These are phyloP conservation scores for Leishmania major DNA, from an alignment of 208 protist species.

Conservation along the genomic window DNA sequence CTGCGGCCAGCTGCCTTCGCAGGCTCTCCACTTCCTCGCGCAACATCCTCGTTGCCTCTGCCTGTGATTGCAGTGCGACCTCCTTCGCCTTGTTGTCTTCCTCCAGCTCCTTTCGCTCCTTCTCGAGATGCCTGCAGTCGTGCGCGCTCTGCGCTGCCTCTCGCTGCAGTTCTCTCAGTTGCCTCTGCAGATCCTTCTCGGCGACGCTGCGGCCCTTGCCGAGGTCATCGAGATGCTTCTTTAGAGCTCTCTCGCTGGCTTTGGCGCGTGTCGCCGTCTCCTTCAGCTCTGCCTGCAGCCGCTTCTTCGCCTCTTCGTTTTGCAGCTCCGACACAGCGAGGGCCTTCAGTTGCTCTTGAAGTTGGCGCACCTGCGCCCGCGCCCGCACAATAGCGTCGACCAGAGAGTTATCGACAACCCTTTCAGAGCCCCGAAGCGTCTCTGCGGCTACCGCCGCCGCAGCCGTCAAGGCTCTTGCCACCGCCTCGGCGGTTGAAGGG, in stretches of 20 bases:
- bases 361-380: slow-evolving; percentile 9
- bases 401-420: neutral
- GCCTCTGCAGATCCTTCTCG: slow-evolving; percentile 17
- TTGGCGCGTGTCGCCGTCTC: slow-evolving; percentile 2
- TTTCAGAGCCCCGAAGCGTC: neutral
- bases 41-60: neutral
- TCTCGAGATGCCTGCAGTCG: slow-evolving; percentile 12
- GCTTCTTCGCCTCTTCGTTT: slow-evolving; percentile 1
- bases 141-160: slow-evolving; percentile 13
- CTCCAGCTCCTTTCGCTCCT: slow-evolving; percentile 13
- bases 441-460: neutral
- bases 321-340: neutral
- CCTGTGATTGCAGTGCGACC: neutral
- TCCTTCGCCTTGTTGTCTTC: neutral
- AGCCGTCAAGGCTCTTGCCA: neutral
- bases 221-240: slow-evolving; percentile 12
- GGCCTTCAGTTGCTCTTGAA: slow-evolving; percentile 12
- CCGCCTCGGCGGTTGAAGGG: neutral
- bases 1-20: neutral
- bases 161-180: slow-evolving; percentile 8
- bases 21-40: neutral
- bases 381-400: slow-evolving; percentile 21
- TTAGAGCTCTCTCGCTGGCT: slow-evolving; percentile 4
- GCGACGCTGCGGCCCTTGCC: slow-evolving; percentile 2
- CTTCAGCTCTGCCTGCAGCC: neutral